Base-by-base conservation (phyloP, 805 yeast genomes). In the Cyberlindnera maclurae region DNA sequence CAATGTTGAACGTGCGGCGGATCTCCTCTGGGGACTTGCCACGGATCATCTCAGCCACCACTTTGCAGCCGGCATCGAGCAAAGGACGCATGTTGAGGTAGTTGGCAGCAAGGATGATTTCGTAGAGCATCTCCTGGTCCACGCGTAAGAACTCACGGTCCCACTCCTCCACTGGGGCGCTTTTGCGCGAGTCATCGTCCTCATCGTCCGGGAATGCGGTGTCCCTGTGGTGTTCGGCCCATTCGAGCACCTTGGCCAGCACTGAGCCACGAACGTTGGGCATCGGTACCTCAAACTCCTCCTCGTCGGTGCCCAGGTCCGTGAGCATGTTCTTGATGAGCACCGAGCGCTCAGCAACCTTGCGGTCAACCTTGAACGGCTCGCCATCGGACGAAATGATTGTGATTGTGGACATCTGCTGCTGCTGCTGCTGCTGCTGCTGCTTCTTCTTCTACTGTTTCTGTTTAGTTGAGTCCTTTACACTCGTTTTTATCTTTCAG, bases 161-260 rank as follows among this genome's bases (percentile, higher is more conserved):
- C 97, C 97, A 90, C 34, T 88, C 88, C 45, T 83, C 90, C 37
- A 90, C 87, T 4, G 95, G 96, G 2, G 88, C 87, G n/a, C 90
- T 73, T 57, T 84, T 85, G 59, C 83, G 78, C 17, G 85, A 75
- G 50, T 86, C 95, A 38, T 82, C 89, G 46, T 86, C 96, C 41
- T 77, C 86, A 38, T 81, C 89, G 45, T 79, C 87, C 15, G 85
- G 84, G 62, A 80, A 80, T 15, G 68, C 69, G 9, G 83, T 74
- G 57, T 85, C 88, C 60, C 81, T 83, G 68, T 90, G 96, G 60
- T 90, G 93, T 55, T 85, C 94, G 54, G 96, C 88, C 94, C 96
- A 90, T 58, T 90, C 96, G 38, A 90, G 69, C n/a, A 90, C 90
- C 58, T 88, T 87, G 59, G 82, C 77, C 63, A 90, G 70, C 15